Conservation (phyloP, 805 yeast genomes). For the Jamesozyma spencerorum region DNA sequence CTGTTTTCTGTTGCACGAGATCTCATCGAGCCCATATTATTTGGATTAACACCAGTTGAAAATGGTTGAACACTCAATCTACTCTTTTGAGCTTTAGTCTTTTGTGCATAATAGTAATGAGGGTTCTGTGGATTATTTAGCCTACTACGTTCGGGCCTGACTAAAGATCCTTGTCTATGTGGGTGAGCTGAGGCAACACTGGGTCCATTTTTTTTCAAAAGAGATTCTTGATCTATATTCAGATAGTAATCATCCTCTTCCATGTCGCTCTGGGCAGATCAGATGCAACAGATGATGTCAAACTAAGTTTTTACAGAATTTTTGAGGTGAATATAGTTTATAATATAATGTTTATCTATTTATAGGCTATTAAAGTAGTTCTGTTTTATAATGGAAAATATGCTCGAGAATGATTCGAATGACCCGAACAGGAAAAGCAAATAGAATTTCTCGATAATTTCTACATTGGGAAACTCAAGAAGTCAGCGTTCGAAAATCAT, state of each 20-base stretch:
- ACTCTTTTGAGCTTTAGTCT: constrained; percentile 54
- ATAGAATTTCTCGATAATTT: too few relatives aligned
- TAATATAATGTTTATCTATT: too few relatives aligned
- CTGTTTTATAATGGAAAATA: too few relatives aligned
- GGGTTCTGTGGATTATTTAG: constrained; percentile 60
- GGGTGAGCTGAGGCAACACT: constrained; percentile 12
- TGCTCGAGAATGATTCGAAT: too few relatives aligned
- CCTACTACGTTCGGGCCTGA: constrained; percentile 75
- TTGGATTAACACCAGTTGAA: constrained; percentile 61
- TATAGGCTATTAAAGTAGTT: too few relatives aligned
- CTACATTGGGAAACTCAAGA: too few relatives aligned
- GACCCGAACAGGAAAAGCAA: too few relatives aligned
- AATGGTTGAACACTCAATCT: constrained; percentile 61
- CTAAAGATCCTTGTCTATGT: constrained; percentile 46
- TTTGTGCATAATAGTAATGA: constrained; percentile 66
- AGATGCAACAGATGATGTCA: too few relatives aligned
- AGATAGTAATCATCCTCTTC: constrained; percentile 10
- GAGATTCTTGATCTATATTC: constrained; percentile 25
- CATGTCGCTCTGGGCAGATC: too few relatives aligned
- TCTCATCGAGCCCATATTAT: constrained; percentile 4
- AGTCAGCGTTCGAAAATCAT: too few relatives aligned
- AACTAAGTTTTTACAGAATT: too few relatives aligned
- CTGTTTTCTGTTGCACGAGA: constrained; percentile 4
- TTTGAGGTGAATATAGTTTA: too few relatives aligned
- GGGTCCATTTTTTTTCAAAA: constrained; percentile 20